A percentile compares a stretch with the other conserved stretches of the same genome.
phyloP scores from a whole-genome alignment of 805 yeast genomes.

The Yamadazyma laniorum region DNA sequence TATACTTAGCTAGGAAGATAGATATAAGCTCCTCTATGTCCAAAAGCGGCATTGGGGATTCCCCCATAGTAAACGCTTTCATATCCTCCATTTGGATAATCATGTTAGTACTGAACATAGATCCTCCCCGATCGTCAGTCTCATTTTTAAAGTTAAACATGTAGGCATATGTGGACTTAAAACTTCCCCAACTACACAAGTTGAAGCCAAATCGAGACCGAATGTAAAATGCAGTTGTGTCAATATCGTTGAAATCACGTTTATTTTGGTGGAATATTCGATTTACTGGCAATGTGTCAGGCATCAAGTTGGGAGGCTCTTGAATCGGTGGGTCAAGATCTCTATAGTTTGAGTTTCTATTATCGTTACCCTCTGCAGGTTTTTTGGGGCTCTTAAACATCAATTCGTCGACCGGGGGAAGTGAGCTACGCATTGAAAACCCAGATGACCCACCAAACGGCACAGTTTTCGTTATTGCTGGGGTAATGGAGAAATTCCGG shows the following conservation, averaged over 20 bases:
- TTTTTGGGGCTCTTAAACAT: too few relatives aligned
- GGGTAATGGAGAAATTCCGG: too few relatives aligned
- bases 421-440: too few relatives aligned
- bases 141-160: not conserved
- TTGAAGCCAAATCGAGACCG: slow-evolving; percentile 2
- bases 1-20: slow-evolving; percentile 28
- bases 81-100: slow-evolving; percentile 2
- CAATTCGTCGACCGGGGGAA: too few relatives aligned
- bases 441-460: too few relatives aligned
- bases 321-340: slow-evolving; percentile 4
- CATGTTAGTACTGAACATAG: not conserved
- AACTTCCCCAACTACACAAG: not conserved
- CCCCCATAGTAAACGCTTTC: slow-evolving; percentile 1
- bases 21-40: slow-evolving; percentile 16
- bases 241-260: not conserved
- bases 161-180: slow-evolving; percentile 1
- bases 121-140: not conserved
- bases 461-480: too few relatives aligned
- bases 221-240: slow-evolving; percentile 1
- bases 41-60: not conserved
- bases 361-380: too few relatives aligned
- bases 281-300: slow-evolving; percentile 1
- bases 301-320: too few relatives aligned
- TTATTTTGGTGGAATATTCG: not conserved
- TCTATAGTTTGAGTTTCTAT: not conserved